phyloP scores from a whole-genome alignment of 2,329 filamentous ascomycete species.

The Didymella glomerata region DNA sequence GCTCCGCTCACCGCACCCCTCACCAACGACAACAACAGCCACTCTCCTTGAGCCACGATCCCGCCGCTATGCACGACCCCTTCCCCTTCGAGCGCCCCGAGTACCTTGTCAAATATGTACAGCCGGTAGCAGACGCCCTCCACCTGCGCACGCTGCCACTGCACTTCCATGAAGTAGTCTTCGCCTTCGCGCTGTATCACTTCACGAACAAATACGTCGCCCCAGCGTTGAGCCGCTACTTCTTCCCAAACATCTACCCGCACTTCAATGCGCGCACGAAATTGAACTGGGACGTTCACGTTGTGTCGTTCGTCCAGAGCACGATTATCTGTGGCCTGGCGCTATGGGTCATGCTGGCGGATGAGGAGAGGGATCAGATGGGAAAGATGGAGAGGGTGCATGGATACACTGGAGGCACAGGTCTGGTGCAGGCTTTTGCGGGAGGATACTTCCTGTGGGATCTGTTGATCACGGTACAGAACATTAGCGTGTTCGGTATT shows the following conservation, averaged over 20 bases:
- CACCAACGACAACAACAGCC: slow-evolving; percentile 7
- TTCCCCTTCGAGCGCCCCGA: slow-evolving; percentile 70
- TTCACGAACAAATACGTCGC: slow-evolving; percentile 72
- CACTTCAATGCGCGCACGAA: slow-evolving; percentile 68
- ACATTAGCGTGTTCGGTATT: slow-evolving; percentile 76
- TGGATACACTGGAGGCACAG: slow-evolving; percentile 77
- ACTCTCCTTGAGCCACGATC: neutral
- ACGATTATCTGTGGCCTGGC: slow-evolving; percentile 74
- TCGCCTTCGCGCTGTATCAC: slow-evolving; percentile 73
- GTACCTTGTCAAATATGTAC: slow-evolving; percentile 62
- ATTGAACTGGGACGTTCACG: slow-evolving; percentile 86
- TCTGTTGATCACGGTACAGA: slow-evolving; percentile 71
- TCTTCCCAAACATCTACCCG: slow-evolving; percentile 72
- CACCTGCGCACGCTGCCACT: slow-evolving; percentile 72
- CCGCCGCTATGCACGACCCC: slow-evolving; percentile 71
- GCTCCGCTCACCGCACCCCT: slow-evolving; percentile 16
- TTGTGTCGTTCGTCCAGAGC: slow-evolving; percentile 83
- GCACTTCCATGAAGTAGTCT: slow-evolving; percentile 79
- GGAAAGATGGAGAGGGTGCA: slow-evolving; percentile 74
- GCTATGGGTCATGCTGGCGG: slow-evolving; percentile 73
- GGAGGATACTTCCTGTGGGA: slow-evolving; percentile 89
- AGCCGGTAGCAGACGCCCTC: slow-evolving; percentile 71
- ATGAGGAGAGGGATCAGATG: slow-evolving; percentile 73
- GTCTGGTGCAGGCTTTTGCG: slow-evolving; percentile 78
- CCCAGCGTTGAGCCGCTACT: slow-evolving; percentile 68